Evolutionary conservation across 768 basidiomycete species (phyloP), one percentile per base, ranked within the genome.

Genomic region (Clitopilus passeckerianus): DNA sequence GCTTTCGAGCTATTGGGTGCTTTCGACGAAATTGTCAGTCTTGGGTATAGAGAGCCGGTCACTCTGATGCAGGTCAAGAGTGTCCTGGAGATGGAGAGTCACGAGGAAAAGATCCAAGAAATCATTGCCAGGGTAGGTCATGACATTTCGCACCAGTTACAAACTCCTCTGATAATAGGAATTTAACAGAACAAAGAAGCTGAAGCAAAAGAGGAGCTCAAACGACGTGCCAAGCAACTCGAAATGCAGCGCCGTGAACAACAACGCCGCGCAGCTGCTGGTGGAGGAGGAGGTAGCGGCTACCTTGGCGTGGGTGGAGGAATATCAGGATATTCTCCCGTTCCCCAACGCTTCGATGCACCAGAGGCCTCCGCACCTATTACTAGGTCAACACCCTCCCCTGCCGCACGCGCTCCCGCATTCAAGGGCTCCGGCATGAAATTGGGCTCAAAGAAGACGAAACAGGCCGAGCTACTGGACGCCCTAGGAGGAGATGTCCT

Each of bases 381-480:
- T 54, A 77, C 68, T 63, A 76, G 63, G 71, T 75, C 64, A 37
- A 76, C 71, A 4, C 73, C 79, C 3, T 73, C 82, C 0, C 75
- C 83, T 2, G 67, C 78, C 0, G 65, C 83, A n/a, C 85, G 87
- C 43, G 67, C 83, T 1, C 90, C 93, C 12, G 84, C 91, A 5
- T 98, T 98, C 86, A 97, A 96, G 77, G 86, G 90, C 44, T 82
- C 86, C 9, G 96, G 96, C 23, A 98, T 99, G 96, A 98, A 98
- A 67, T 83, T 99, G 14, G 95, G 96, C 34, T 83, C 84, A 66
- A 98, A 96, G 76, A 95, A 92, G 75, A 88, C 87, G 27, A 91
- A 89, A 67, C 91, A 96, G 68, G 87, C 90, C 5, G 95, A 96
- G 62, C 71, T 97, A 20, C 71, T 95, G 41, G 92, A 95, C 67